These are phyloP conservation scores for Fagus sylvatica DNA, from an alignment of 306 rosid species.

Conservation along the genomic window DNA sequence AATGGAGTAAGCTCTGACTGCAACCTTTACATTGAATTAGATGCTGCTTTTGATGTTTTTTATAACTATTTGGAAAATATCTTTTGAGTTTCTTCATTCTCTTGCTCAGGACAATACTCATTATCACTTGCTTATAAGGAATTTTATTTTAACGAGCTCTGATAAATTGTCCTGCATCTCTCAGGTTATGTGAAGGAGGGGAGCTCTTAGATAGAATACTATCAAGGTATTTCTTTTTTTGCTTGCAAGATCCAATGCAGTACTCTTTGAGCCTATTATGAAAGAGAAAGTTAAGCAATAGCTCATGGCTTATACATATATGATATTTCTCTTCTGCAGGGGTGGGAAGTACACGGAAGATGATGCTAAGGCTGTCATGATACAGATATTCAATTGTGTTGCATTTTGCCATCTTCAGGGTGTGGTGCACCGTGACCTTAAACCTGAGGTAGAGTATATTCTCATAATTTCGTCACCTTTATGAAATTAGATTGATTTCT, in stretches of 20 bases:
- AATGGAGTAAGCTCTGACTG: slow-evolving; percentile 75
- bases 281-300: slow-evolving; percentile 9
- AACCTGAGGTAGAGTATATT: slow-evolving; percentile 72
- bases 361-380: slow-evolving; percentile 79
- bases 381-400: slow-evolving; percentile 75
- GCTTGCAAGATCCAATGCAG: slow-evolving; percentile 6
- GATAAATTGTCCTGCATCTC: slow-evolving; percentile 12
- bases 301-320: slow-evolving; percentile 13
- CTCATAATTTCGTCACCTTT: slow-evolving; percentile 6
- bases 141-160: background rate
- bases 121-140: background rate
- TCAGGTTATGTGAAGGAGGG: slow-evolving; percentile 93
- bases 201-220: slow-evolving; percentile 94
- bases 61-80: background rate
- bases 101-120: background rate
- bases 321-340: slow-evolving; percentile 48
- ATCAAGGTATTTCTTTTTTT: slow-evolving; percentile 55
- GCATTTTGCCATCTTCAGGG: slow-evolving; percentile 95
- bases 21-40: slow-evolving; percentile 10
- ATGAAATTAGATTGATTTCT: slow-evolving; percentile 4
- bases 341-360: slow-evolving; percentile 93
- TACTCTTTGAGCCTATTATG: slow-evolving; percentile 7
- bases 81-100: slow-evolving; percentile 14
- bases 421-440: slow-evolving; percentile 96
- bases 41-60: background rate